A percentile compares a stretch with the other conserved stretches of the same genome.
These are phyloP conservation scores for Petasospora fabianii DNA, from an alignment of 1,139 yeast species.

Conservation along the genomic window DNA sequence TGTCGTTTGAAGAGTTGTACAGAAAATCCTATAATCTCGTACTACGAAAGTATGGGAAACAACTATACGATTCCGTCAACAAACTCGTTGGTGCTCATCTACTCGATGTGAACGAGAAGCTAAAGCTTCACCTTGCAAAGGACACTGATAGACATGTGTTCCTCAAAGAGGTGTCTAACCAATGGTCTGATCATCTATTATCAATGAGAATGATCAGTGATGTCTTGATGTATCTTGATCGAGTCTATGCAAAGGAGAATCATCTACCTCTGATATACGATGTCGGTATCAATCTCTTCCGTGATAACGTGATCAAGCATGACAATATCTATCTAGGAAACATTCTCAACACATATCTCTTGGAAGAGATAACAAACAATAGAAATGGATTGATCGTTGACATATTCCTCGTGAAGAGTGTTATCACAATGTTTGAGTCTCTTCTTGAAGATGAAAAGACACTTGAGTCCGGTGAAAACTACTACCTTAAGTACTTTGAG, in stretches of 20 bases:
- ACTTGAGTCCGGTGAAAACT: conserved; percentile 39
- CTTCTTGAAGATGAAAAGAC: conserved; percentile 38
- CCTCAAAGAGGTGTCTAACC: conserved; percentile 43
- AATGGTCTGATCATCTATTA: conserved; percentile 75
- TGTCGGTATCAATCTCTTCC: conserved; percentile 62
- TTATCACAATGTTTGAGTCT: conserved; percentile 71
- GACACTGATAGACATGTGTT: conserved; percentile 21
- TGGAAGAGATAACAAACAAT: conserved; percentile 56
- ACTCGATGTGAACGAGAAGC: conserved; percentile 27
- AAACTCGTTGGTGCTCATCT: conserved; percentile 51
- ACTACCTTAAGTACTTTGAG: conserved; percentile 65
- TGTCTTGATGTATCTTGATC: conserved; percentile 78
- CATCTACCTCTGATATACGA: conserved; percentile 69
- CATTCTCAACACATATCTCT: conserved; percentile 44
- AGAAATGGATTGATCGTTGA: conserved; percentile 62
- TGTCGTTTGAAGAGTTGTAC: conserved; percentile 84
- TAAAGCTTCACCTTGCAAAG: conserved; percentile 14
- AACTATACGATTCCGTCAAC: conserved; percentile 62
- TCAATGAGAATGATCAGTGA: conserved; percentile 82
- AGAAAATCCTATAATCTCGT: conserved; percentile 80
- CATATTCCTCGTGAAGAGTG: conserved; percentile 54
- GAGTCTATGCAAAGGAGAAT: conserved; percentile 78
- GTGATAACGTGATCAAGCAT: conserved; percentile 40
- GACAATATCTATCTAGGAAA: conserved; percentile 49
- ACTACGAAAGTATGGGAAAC: conserved; percentile 66